Evolutionary conservation across 768 basidiomycete species (phyloP).

Genomic region (Boletus sp.): DNA sequence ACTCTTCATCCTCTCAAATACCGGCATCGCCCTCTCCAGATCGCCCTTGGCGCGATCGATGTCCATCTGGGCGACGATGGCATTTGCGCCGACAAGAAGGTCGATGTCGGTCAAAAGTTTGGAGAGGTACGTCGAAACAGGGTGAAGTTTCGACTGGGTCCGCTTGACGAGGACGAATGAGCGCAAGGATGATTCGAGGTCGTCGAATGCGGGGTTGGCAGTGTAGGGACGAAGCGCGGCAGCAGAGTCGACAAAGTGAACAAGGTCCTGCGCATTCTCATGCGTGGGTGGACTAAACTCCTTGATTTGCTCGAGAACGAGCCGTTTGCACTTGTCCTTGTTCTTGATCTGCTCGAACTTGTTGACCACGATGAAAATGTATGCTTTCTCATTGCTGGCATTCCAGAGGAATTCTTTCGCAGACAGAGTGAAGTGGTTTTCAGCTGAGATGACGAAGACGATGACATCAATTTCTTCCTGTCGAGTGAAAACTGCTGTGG

Average conservation of each 20-base stretch:
- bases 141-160: conserved; percentile 92
- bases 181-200: conserved; percentile 84
- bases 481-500: conserved; percentile 90
- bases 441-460: conserved; percentile 96
- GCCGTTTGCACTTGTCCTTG: conserved; percentile 86
- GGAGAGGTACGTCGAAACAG: conserved; percentile 86
- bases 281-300: conserved; percentile 89
- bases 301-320: conserved; percentile 92
- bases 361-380: conserved; percentile 98
- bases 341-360: conserved; percentile 94
- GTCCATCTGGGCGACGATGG: conserved; percentile 80
- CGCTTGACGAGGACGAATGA: conserved; percentile 96
- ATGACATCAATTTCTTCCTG: conserved; percentile 99
- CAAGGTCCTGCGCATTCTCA: conserved; percentile 87
- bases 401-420: conserved; percentile 91
- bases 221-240: conserved; percentile 63
- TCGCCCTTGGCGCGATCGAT: conserved; percentile 67
- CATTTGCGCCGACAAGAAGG: conserved; percentile 80
- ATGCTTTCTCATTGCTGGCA: conserved; percentile 95
- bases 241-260: conserved; percentile 97
- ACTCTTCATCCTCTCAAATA: conserved; percentile 83
- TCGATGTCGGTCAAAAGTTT: conserved; percentile 90
- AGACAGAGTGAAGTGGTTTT: conserved; percentile 97
- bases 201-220: conserved; percentile 71
- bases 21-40: conserved; percentile 65